Base-by-base conservation (phyloP, 2,329 filamentous ascomycete genomes). In the Paracoccidioides lutzii region DNA sequence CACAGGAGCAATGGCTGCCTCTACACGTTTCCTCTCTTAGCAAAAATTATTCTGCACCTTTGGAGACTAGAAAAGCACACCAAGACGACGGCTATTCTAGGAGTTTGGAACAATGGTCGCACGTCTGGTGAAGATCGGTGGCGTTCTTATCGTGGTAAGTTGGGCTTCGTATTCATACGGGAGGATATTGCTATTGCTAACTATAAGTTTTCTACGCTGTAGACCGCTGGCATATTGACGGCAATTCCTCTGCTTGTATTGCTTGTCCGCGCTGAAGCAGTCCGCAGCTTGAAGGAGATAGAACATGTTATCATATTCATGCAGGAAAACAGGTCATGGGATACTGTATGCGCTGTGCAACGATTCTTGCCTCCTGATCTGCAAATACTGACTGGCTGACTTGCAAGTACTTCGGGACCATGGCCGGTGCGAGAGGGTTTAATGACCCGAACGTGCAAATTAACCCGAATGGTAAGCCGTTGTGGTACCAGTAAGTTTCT, bases 271-370 rank as follows among this genome's bases (percentile, higher is more conserved):
- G 33, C 40, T 14, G 61, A 62, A 33, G 60, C 57, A 3, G 73
- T 69, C 4, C 71, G 69, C 2, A 75, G 74, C 6, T 66, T 78
- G 38, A 70, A 69, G 32, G 77, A 80, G 56, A 77, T 81, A 56
- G 71, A 80, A 30, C 78, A 81, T 76, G 77, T 80, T 33, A 73
- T 80, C 9, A 73, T 80, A 9, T 80, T 80, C 66, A 81, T 81
- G 78, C 78, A 80, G 62, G 76, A 76, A 59, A 76, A 75, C 55
- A 64, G 73, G 44, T 67, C 70, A 37, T 72, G 68, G 62, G 69
- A 72, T 50, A 67, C 62, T 40, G 70, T 70, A 66, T 45, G 65
- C 38, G 15, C 30, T 3, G 28, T 35, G n/a, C 30, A 56, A 45
- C 37, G 10, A 28, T 43, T 15, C 9, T 9, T 3, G 15, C n/a